Evolutionary conservation across 208 protist species (phyloP), one percentile per base, ranked within the genome.

Genomic region (Acanthamoeba divionensis): DNA sequence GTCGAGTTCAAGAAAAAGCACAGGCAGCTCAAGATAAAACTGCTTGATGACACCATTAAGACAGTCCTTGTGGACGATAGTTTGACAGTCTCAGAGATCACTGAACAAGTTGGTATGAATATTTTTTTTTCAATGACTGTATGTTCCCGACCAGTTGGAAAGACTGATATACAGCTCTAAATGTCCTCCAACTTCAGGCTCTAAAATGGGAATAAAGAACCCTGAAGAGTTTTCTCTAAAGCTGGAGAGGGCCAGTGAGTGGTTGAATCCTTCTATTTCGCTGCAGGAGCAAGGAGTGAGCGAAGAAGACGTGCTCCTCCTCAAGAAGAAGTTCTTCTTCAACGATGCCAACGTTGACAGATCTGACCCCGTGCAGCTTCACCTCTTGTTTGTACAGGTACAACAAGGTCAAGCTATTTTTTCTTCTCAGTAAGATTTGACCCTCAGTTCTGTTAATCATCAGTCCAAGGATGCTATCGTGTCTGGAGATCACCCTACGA

Each of bases 321-420:
- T 96, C 4, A 94, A 94, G 26, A 96, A 96, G 67, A 94, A 95
- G 62, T 96, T 96, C 65, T 96, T 95, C 90, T 95, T 91, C 63
- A 95, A 91, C 91, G 24, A 94, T 95, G 90, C 92, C 93, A 95
- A 95, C 36, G 83, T 96, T 24, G 94, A 96, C 62, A 48, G 87
- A 41, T 92, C 92, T 44, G 94, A 96, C 86, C 94, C 94, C 33
- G 89, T 96, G n/a, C 93, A 96, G 90, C 55, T 96, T 24, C 95
- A 96, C 91, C 80, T 96, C 1, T 33, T 96, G 24, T 96, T 94
- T 50, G 91, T 90, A 13, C 94, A 95, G 91, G 89, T 91, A 24
- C 0, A 26, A 15, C n/a, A n/a, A n/a, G n/a, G n/a, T n/a, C n/a
- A n/a, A n/a, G n/a, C n/a, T n/a, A n/a, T n/a, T n/a, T n/a, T n/a